Percentiles rank a stretch among this genome's conserved stretches.
Evolutionary conservation across 768 basidiomycete genomes (phyloP).

Genomic region (Leccinum imitatum): DNA sequence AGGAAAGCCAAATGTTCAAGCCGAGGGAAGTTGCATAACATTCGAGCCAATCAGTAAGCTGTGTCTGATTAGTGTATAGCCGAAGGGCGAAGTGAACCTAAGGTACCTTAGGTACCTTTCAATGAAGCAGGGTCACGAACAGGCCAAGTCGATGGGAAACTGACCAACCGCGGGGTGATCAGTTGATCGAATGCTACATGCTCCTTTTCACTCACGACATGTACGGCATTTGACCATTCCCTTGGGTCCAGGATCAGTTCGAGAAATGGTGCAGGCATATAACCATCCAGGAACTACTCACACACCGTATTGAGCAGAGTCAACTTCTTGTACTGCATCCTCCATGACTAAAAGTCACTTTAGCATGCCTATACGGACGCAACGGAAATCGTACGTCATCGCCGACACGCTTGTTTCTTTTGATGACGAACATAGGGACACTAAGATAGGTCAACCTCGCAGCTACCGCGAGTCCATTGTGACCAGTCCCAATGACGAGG

Average conservation of each 20-base stretch:
- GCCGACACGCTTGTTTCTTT: constrained; percentile 49
- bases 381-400: constrained; percentile 35
- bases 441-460: constrained; percentile 59
- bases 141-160: constrained; percentile 57
- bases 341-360: constrained; percentile 37
- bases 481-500: constrained; percentile 62
- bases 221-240: constrained; percentile 56
- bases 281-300: constrained; percentile 31
- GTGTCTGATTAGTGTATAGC: not conserved
- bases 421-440: constrained; percentile 53
- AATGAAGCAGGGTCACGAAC: constrained; percentile 43
- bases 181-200: not conserved
- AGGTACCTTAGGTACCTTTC: constrained; percentile 37
- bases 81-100: not conserved
- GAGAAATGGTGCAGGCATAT: constrained; percentile 1
- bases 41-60: constrained; percentile 67
- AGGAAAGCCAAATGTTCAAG: constrained; percentile 59
- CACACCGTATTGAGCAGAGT: constrained; percentile 53
- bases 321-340: constrained; percentile 55
- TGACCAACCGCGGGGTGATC: constrained; percentile 16
- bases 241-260: constrained; percentile 25
- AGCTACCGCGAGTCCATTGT: constrained; percentile 62
- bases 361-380: not conserved
- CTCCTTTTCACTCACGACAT: constrained; percentile 40
- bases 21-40: constrained; percentile 56